These are phyloP conservation scores for Vitis riparia DNA, from an alignment of 164 flowering plant species.

Conservation along the genomic window DNA sequence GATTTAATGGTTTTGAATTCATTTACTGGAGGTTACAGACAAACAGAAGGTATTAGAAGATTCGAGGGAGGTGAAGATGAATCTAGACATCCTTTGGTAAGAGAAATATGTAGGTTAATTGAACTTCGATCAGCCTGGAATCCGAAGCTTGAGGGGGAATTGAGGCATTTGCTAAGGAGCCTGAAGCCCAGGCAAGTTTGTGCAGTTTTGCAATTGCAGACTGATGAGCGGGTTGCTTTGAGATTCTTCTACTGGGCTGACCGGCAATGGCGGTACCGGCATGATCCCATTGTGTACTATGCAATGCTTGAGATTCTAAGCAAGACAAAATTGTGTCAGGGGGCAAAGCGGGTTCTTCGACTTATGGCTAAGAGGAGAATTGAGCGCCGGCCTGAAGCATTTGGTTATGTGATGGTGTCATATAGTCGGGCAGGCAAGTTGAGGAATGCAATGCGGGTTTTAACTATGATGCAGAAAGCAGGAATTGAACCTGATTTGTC, in stretches of 20 bases:
- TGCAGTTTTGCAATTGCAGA: constrained; percentile 63
- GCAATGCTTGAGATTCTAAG: constrained; percentile 76
- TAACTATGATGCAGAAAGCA: constrained; percentile 79
- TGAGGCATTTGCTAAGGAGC: constrained; percentile 67
- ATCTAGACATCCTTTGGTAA: constrained; percentile 69
- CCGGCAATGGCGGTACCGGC: constrained; percentile 85
- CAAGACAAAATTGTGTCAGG: constrained; percentile 83
- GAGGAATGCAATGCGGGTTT: constrained; percentile 63
- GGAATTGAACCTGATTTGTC: constrained; percentile 68
- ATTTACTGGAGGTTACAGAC: constrained; percentile 12
- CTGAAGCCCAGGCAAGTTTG: constrained; percentile 77
- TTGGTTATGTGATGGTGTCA: constrained; percentile 74
- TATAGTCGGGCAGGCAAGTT: constrained; percentile 82
- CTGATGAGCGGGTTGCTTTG: constrained; percentile 71
- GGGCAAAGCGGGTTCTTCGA: constrained; percentile 62
- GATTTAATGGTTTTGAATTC: constrained; percentile 43
- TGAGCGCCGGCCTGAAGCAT: constrained; percentile 55
- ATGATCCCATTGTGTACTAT: constrained; percentile 63
- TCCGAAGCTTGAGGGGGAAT: constrained; percentile 59
- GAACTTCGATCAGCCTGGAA: constrained; percentile 57
- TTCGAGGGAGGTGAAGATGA: constrained; percentile 47
- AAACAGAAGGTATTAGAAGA: constrained; percentile 19
- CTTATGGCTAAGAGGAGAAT: constrained; percentile 79
- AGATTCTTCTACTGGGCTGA: constrained; percentile 94
- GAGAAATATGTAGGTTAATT: constrained; percentile 67